Conservation (phyloP, 371 early-diverging fungal species). For the Dichotomocladium elegans region DNA sequence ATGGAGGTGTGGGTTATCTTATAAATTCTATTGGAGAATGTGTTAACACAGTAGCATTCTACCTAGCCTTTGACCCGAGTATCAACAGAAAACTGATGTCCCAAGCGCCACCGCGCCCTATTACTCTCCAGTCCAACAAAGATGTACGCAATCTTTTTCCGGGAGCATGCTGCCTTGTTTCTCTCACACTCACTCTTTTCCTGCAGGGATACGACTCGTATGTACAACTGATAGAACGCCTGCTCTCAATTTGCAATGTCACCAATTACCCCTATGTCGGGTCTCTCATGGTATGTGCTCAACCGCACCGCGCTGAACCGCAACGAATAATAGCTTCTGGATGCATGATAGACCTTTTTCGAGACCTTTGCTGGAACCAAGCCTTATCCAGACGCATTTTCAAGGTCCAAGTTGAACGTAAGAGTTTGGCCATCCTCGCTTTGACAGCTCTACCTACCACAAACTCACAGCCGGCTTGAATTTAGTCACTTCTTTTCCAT, state of each 20-base stretch:
- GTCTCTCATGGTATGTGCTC: constrained; percentile 37
- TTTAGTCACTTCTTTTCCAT: constrained; percentile 30
- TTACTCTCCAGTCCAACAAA: constrained; percentile 41
- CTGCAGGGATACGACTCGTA: constrained; percentile 20
- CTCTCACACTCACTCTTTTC: neutral
- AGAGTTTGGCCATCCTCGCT: neutral
- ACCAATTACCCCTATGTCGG: constrained; percentile 30
- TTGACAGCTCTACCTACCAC: no score
- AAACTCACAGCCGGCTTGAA: no score
- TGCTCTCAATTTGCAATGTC: constrained; percentile 26
- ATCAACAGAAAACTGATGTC: constrained; percentile 66
- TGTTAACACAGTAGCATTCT: neutral
- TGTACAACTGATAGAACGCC: constrained; percentile 13
- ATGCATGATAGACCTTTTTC: constrained; percentile 33
- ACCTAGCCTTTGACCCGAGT: constrained; percentile 58
- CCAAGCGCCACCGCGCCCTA: constrained; percentile 71
- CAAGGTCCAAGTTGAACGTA: constrained; percentile 50
- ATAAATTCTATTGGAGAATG: no score
- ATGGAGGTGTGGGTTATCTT: constrained; percentile 20
- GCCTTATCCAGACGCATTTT: constrained; percentile 54
- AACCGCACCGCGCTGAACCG: no score
- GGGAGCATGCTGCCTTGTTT: neutral
- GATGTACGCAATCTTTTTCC: constrained; percentile 23
- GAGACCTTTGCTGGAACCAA: constrained; percentile 35
- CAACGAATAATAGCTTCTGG: neutral